Evolutionary conservation across 2,329 filamentous ascomycete genomes (phyloP), one percentile per base, ranked within the genome.

Genomic region (Ophiostoma triangulosporum): DNA sequence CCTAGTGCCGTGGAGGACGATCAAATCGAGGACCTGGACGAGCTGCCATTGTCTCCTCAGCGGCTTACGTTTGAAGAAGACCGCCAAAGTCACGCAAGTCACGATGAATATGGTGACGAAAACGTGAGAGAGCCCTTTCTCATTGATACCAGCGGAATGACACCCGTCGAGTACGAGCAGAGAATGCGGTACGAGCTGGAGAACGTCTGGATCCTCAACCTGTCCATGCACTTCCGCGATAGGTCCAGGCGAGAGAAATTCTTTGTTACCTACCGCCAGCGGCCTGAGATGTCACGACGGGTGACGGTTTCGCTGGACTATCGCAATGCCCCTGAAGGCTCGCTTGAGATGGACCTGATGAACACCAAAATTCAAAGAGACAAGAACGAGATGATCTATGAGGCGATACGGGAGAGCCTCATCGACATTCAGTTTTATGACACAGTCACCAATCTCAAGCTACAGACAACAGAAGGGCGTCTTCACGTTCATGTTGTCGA

Each of bases 401-500:
- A 95, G 66, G 86, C 89, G 2, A 94, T 98, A 60, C 85, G 90
- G 27, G 89, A 95, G 58, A 95, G 89, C 20, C 75, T 98, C 2
- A 74, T 77, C n/a, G 88, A 95, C 55, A 97, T 98, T 51, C 86
- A 95, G 61, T 98, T 96, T 65, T 97, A 95, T 68, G 81, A 90
- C 54, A 95, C 89, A 0, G 91, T 97, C 55, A 97, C 93, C 17
- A 97, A 97, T 62, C 76, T 98, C 58, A 95, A 95, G 67, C 75
- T 98, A 17, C 83, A 96, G 66, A 98, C 93, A 0, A 83, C 80
- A 4, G 85, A 94, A 54, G 88, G 88, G 14, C 82, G 89, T 56
- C 74, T 98, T 24, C 90, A 97, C 68, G 89, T 98, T 6, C 93
- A 97, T 66, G 93, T 98, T 51, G 90, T 93, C n/a, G 91, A 98